phyloP scores from a whole-genome alignment of 257 asterid species.

The Paulownia fortunei region DNA sequence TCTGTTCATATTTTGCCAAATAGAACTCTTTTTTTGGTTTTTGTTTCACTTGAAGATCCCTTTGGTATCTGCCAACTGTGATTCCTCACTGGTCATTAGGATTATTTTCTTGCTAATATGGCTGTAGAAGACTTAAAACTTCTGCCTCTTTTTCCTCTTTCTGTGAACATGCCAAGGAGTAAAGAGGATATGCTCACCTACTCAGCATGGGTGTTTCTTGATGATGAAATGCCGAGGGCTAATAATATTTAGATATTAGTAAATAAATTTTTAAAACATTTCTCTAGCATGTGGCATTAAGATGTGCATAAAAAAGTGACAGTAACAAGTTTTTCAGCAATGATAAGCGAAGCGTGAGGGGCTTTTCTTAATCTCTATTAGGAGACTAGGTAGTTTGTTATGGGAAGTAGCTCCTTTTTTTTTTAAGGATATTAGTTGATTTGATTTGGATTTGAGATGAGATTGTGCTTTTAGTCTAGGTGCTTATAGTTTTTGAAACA shows the following conservation, averaged over 20 bases:
- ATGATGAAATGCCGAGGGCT: neutral
- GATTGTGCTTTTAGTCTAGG: conserved; percentile 5
- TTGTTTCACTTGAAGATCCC: neutral
- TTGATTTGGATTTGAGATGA: neutral
- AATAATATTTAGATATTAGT: neutral
- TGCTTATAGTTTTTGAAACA: neutral
- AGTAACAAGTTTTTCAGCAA: neutral
- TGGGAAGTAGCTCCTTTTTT: neutral
- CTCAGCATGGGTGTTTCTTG: neutral
- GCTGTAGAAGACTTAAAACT: neutral
- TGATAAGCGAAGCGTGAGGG: neutral
- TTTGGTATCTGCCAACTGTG: neutral
- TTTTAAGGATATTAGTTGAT: neutral
- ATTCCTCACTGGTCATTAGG: neutral
- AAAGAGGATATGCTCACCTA: neutral
- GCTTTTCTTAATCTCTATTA: neutral
- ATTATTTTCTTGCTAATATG: neutral
- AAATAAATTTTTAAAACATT: too few species aligned
- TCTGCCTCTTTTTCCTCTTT: neutral
- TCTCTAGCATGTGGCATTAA: neutral
- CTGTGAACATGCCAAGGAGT: neutral
- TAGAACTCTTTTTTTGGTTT: neutral
- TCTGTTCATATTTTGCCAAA: neutral
- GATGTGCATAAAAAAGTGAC: too few species aligned
- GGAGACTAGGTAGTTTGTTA: too few species aligned